phyloP scores from a whole-genome alignment of 495 filamentous ascomycete genomes.

The Xylaria grammica region DNA sequence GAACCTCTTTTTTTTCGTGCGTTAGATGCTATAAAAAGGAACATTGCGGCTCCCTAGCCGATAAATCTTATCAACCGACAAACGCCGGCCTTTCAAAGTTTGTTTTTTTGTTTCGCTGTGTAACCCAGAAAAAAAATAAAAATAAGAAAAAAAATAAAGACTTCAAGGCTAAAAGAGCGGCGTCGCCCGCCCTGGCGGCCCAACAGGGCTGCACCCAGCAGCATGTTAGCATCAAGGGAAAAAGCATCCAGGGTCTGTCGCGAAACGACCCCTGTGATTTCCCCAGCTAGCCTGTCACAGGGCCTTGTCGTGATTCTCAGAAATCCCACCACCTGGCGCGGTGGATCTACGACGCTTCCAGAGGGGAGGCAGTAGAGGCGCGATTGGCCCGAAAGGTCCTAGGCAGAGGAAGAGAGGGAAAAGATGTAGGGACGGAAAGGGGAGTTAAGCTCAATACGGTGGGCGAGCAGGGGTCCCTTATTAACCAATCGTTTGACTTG shows the following conservation, averaged over 20 bases:
- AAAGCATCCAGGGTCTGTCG: not conserved
- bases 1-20: too few relatives aligned
- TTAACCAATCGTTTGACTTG: conserved; percentile 25
- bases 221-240: too few relatives aligned
- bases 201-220: conserved; percentile 1
- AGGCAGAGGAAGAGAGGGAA: conserved; percentile 11
- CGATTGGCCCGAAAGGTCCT: too few relatives aligned
- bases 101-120: too few relatives aligned
- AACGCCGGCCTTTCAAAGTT: too few relatives aligned
- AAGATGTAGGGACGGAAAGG: not conserved
- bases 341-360: conserved; percentile 32
- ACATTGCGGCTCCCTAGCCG: not conserved
- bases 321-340: conserved; percentile 14
- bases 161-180: not conserved
- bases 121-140: too few relatives aligned
- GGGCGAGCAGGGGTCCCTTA: not conserved
- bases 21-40: conserved; percentile 19
- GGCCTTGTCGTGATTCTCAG: conserved; percentile 24
- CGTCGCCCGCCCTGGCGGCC: not conserved
- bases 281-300: conserved; percentile 31
- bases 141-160: too few relatives aligned
- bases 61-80: not conserved
- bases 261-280: conserved; percentile 27
- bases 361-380: not conserved
- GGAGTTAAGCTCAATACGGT: not conserved